phyloP scores from a whole-genome alignment of 192 early-diverging fungal species.

The Neocallimastix lanati region DNA sequence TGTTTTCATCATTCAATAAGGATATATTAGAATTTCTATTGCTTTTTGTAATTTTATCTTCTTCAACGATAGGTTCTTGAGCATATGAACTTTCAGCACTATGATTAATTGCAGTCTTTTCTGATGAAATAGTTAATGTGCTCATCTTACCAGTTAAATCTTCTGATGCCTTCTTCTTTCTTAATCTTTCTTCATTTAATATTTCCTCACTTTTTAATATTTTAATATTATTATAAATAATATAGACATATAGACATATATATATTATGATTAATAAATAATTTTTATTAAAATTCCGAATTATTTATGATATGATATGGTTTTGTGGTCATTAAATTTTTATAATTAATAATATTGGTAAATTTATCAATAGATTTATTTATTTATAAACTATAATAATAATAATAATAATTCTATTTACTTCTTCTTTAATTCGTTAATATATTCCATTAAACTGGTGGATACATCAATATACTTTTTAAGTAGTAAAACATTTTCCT shows the following conservation, averaged over 20 bases:
- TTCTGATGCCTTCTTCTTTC: not conserved
- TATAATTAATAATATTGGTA: too few species aligned
- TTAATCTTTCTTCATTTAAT: not conserved
- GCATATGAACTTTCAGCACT: not conserved
- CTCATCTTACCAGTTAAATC: not conserved
- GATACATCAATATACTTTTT: not conserved
- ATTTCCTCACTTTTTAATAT: not conserved
- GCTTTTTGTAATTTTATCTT: not conserved
- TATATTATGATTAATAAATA: too few species aligned
- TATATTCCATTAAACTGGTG: not conserved
- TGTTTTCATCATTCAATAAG: not conserved
- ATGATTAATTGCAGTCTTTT: not conserved
- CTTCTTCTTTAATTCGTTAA: not conserved
- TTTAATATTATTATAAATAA: too few species aligned
- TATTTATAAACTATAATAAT: too few species aligned
- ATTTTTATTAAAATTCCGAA: too few species aligned
- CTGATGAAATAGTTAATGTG: not conserved
- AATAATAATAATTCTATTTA: not conserved
- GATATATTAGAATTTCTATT: not conserved
- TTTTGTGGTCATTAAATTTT: too few species aligned
- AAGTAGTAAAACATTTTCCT: not conserved
- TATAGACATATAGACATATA: too few species aligned
- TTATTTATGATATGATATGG: too few species aligned
- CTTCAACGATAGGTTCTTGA: too few species aligned
- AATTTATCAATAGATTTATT: too few species aligned